Evolutionary conservation across 2,329 filamentous ascomycete species (phyloP), one percentile per base, ranked within the genome.

Genomic region (Fusarium brevicatenulatum): DNA sequence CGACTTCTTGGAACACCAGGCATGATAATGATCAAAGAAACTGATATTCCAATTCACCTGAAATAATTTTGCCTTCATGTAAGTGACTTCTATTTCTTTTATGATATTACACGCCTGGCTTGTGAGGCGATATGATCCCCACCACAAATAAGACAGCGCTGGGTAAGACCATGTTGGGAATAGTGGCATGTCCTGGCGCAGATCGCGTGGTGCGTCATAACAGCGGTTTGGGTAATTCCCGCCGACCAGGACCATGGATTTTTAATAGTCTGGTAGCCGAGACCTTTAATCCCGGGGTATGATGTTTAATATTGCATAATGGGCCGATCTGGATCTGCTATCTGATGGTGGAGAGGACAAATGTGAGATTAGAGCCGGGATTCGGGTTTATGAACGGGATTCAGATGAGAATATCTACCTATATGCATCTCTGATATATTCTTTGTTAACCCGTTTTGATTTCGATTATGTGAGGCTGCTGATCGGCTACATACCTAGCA

Each of bases 1-100:
- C 83, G 82, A 50, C 85, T 83, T 9, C 83, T 83, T 11, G 86
- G 86, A 15, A 88, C 86, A 18, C 86, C 86, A 0, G 86, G 85
- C 86, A 88, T 87, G 2, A 44, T 47, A 13, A 25, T 2, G 7
- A 47, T 28, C 18, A 10, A 5, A 42, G 4, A 23, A 25, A 5
- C 49, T 23, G 21, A 34, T 32, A 23, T 34, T 23, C 4, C 1
- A 42, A 8, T 0, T 5, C 12, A 25, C 28, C 2, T n/a, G 12
- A 19, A 9, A 0, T 5, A 23, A 11, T 19, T 15, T 13, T 0
- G 23, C 10, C n/a, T 7, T 13, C 3, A 34, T 23, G 2, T 8
- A 16, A 9, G 28, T 59, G 0, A 0, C 3, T 7, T 16, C 13
- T 4, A 16, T 13, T 13, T 28, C 23, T 44, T 15, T 36, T 30